Conservation (phyloP, 2,329 filamentous ascomycete genomes). For the Trichoderma aggressivum region DNA sequence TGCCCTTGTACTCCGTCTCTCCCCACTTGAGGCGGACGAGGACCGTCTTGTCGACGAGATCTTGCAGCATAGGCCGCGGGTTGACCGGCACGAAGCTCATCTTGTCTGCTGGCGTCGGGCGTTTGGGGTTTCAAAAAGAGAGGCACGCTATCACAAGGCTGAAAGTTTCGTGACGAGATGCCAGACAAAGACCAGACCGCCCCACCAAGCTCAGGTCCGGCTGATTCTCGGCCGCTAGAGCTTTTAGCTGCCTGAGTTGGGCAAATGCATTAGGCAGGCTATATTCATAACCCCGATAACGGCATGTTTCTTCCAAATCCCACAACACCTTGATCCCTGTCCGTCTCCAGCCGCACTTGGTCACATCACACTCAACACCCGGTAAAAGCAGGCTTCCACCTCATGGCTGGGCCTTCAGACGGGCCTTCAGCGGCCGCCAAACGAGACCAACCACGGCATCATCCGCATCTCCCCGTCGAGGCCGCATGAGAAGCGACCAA, state of each 20-base stretch:
- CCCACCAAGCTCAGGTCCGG: neutral
- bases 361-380: neutral
- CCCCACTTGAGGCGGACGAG: conserved; percentile 96
- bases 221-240: neutral
- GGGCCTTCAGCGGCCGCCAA: conserved; percentile 1
- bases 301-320: neutral
- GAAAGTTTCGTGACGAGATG: conserved; percentile 19
- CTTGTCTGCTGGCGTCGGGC: conserved; percentile 18
- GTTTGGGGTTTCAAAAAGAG: neutral
- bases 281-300: neutral
- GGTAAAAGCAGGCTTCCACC: conserved; percentile 10
- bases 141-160: conserved; percentile 18
- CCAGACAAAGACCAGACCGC: conserved; percentile 5
- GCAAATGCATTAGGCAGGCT: neutral
- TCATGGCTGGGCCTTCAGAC: neutral
- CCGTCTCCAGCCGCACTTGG: neutral
- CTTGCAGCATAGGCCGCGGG: conserved; percentile 93
- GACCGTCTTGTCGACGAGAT: conserved; percentile 86
- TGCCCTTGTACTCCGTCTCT: conserved; percentile 94
- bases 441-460: conserved; percentile 14
- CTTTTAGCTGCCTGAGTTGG: neutral
- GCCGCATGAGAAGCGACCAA: conserved; percentile 19
- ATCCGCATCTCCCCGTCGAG: conserved; percentile 14
- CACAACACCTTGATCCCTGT: neutral
- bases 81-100: conserved; percentile 82